Conservation (phyloP, 192 early-diverging fungal species). For the Podila verticillata region DNA sequence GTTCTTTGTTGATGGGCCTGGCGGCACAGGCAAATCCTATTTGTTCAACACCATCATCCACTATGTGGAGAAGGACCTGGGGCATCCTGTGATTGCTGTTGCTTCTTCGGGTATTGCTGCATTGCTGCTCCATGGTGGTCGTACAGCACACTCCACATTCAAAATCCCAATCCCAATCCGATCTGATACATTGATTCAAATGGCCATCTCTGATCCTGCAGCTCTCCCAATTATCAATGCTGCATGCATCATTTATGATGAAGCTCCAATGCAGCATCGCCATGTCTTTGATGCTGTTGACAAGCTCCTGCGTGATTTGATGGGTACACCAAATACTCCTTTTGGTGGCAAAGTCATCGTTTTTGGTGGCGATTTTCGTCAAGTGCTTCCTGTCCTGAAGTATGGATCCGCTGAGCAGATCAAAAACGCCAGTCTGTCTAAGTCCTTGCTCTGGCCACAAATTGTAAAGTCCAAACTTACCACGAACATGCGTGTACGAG, state of each 20-base stretch:
- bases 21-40: constrained; percentile 25
- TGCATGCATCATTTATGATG: constrained; percentile 31
- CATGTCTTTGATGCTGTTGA: constrained; percentile 4
- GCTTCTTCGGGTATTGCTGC: constrained; percentile 45
- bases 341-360: too few relatives aligned
- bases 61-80: not conserved
- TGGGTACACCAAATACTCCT: too few relatives aligned
- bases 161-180: constrained; percentile 32
- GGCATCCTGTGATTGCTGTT: constrained; percentile 15
- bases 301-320: too few relatives aligned
- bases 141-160: constrained; percentile 40
- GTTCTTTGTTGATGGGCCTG: constrained; percentile 34
- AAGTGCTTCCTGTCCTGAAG: too few relatives aligned
- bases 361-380: too few relatives aligned
- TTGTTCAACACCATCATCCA: constrained; percentile 31
- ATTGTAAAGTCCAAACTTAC: not conserved
- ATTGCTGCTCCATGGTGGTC: constrained; percentile 28
- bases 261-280: constrained; percentile 17
- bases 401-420: too few relatives aligned
- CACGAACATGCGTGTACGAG: not conserved
- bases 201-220: too few relatives aligned
- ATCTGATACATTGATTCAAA: not conserved
- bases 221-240: not conserved
- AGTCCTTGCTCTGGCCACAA: not conserved
- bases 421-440: too few relatives aligned